phyloP scores from a whole-genome alignment of 768 basidiomycete species.

The Tulasnella calospora region DNA sequence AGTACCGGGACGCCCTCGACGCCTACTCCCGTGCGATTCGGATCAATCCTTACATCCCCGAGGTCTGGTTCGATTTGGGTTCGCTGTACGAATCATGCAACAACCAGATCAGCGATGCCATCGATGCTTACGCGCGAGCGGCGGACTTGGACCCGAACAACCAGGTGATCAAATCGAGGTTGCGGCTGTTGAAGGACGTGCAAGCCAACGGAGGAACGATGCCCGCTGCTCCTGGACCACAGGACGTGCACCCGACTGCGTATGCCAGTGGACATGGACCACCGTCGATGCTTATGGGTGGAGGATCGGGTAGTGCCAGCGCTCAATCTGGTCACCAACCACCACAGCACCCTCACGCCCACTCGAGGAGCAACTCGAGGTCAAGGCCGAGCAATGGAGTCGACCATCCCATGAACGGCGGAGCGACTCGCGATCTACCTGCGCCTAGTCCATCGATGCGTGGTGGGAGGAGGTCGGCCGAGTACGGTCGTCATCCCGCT shows the following conservation, averaged over 20 bases:
- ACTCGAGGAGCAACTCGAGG: slow-evolving; percentile 3
- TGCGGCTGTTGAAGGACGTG: slow-evolving; percentile 72
- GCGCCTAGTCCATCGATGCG: slow-evolving; percentile 41
- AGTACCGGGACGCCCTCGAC: slow-evolving; percentile 96
- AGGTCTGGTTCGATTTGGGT: slow-evolving; percentile 96
- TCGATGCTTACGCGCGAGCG: slow-evolving; percentile 95
- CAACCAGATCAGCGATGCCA: slow-evolving; percentile 97
- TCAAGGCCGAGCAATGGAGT: not conserved
- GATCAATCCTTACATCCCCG: slow-evolving; percentile 95
- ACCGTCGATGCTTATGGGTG: slow-evolving; percentile 24
- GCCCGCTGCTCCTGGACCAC: slow-evolving; percentile 82
- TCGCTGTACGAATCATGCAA: slow-evolving; percentile 97
- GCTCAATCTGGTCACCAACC: not conserved
- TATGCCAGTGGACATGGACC: slow-evolving; percentile 50
- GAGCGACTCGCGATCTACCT: slow-evolving; percentile 43
- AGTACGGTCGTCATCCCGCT: slow-evolving; percentile 43
- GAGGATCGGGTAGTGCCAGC: not conserved
- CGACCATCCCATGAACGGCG: slow-evolving; percentile 44
- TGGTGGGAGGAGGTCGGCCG: slow-evolving; percentile 4
- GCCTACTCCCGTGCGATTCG: slow-evolving; percentile 98
- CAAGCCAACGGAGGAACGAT: slow-evolving; percentile 68
- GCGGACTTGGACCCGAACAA: slow-evolving; percentile 90
- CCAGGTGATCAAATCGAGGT: slow-evolving; percentile 70
- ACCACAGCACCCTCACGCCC: not conserved
- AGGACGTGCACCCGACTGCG: slow-evolving; percentile 93